Conservation (phyloP, 1,284 basidiomycete genomes). For the Boletus smithii region DNA sequence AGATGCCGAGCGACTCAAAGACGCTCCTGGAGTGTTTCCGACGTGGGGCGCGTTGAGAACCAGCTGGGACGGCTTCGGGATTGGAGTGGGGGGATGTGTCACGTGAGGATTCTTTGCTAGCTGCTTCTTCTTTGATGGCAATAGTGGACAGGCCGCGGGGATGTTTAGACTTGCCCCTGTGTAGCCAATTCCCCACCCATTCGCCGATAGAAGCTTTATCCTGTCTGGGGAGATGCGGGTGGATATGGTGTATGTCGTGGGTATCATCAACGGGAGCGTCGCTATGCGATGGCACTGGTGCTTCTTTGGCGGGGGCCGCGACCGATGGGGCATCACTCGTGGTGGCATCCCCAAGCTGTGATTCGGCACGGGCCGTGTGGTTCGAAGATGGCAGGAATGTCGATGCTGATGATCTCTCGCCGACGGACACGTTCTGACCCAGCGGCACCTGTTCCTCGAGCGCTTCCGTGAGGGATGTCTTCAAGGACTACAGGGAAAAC, state of each 20-base stretch:
- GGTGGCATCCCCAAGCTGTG: no score
- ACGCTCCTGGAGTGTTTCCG: constrained; percentile 57
- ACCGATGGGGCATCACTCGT: not conserved
- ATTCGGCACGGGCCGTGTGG: no score
- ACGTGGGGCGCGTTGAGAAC: constrained; percentile 26
- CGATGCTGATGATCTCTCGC: no score
- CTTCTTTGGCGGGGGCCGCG: constrained; percentile 3
- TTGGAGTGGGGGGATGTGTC: constrained; percentile 22
- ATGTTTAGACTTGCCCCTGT: constrained; percentile 39
- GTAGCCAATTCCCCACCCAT: constrained; percentile 70
- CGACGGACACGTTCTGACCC: constrained; percentile 35
- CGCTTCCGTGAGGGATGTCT: constrained; percentile 68
- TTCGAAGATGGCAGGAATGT: no score
- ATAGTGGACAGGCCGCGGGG: constrained; percentile 20
- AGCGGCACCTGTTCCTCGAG: constrained; percentile 57
- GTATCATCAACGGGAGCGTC: constrained; percentile 4
- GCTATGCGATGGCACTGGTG: constrained; percentile 5
- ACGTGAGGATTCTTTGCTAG: constrained; percentile 22
- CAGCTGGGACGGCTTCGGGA: constrained; percentile 4
- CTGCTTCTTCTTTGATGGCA: constrained; percentile 20
- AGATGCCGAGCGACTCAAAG: constrained; percentile 67
- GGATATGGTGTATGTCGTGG: constrained; percentile 7
- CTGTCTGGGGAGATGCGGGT: constrained; percentile 18
- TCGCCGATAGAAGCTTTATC: constrained; percentile 48
- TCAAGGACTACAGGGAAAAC: constrained; percentile 60